A percentile compares a stretch with the other conserved stretches of the same genome.
phyloP scores from a whole-genome alignment of 78 protist genomes.

The Salpingoeca rosetta region DNA sequence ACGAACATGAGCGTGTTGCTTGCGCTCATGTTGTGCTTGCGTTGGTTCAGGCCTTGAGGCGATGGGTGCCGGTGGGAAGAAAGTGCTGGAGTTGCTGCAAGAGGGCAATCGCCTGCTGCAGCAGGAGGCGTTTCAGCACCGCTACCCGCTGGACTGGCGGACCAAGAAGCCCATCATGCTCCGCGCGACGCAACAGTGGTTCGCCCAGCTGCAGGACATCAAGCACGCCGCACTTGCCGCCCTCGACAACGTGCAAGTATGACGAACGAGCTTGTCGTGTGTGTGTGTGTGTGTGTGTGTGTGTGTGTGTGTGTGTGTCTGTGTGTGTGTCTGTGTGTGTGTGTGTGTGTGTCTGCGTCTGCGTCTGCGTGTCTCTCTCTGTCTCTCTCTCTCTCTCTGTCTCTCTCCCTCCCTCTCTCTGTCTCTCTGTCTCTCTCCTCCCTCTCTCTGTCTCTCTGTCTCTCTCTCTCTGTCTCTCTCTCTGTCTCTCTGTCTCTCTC shows the following conservation, averaged over 20 bases:
- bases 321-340: too few species aligned
- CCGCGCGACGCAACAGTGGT: conserved; percentile 72
- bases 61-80: conserved; percentile 47
- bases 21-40: too few species aligned
- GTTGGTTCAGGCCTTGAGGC: conserved; percentile 39
- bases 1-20: too few species aligned
- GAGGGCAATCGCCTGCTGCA: conserved; percentile 8
- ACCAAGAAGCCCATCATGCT: conserved; percentile 81
- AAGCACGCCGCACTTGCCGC: conserved; percentile 18
- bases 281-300: not conserved
- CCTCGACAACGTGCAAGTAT: conserved; percentile 17
- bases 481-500: not conserved
- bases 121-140: conserved; percentile 57
- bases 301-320: too few species aligned
- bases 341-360: too few species aligned
- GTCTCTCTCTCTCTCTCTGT: too few species aligned
- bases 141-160: conserved; percentile 91
- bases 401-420: too few species aligned
- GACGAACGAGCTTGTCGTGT: too few species aligned
- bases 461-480: not conserved
- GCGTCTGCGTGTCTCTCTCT: too few species aligned
- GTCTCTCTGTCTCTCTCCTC: not conserved
- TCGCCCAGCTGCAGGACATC: conserved; percentile 33
- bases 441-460: not conserved
- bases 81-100: conserved; percentile 28